Conservation (phyloP, 208 protist species). For the Trypanosoma theileri region DNA sequence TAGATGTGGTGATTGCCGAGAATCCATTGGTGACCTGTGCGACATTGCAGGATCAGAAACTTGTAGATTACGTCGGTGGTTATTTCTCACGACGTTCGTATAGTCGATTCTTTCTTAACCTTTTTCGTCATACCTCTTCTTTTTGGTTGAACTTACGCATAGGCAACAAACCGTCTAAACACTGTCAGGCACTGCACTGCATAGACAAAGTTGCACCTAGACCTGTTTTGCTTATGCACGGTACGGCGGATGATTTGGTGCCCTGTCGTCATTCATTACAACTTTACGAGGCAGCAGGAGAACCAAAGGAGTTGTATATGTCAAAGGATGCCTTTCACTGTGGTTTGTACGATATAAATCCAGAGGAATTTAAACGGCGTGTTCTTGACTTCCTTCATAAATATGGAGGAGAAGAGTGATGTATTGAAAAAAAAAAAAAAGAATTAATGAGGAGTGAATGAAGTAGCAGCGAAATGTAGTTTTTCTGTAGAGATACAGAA, state of each 20-base stretch:
- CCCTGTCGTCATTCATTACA: constrained; percentile 79
- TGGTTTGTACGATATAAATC: constrained; percentile 84
- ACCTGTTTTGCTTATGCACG: constrained; percentile 90
- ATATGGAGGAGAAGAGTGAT: constrained; percentile 33
- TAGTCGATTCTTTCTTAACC: constrained; percentile 58
- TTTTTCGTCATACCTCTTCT: constrained; percentile 63
- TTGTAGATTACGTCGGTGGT: constrained; percentile 62
- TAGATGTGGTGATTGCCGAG: constrained; percentile 88
- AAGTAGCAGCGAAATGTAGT: background rate
- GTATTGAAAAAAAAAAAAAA: constrained; percentile 8
- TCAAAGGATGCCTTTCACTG: constrained; percentile 86
- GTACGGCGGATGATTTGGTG: constrained; percentile 84
- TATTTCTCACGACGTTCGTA: constrained; percentile 70
- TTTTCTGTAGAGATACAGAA: too few species aligned
- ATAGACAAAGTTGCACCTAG: constrained; percentile 75
- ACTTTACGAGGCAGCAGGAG: constrained; percentile 70
- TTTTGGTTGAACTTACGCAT: constrained; percentile 88
- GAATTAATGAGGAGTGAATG: background rate
- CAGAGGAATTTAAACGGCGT: constrained; percentile 72
- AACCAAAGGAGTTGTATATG: constrained; percentile 90
- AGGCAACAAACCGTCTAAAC: constrained; percentile 80
- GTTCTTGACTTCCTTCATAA: constrained; percentile 65
- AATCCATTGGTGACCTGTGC: constrained; percentile 87
- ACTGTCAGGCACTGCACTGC: constrained; percentile 84
- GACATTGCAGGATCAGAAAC: constrained; percentile 77